Evolutionary conservation across 2,329 filamentous ascomycete genomes (phyloP).

Genomic region (Aaosphaeria arxii): DNA sequence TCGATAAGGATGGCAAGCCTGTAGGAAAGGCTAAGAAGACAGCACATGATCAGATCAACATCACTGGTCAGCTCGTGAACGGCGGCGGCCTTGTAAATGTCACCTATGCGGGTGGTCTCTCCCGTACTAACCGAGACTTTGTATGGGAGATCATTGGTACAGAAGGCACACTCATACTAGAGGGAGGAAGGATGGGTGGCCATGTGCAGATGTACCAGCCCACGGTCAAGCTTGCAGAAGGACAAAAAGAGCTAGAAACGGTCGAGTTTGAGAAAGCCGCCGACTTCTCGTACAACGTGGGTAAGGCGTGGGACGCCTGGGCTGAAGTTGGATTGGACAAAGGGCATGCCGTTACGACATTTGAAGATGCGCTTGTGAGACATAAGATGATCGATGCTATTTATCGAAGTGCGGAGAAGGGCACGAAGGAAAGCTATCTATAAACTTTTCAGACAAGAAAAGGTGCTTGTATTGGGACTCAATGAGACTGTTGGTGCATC

Average conservation of each 20-base stretch:
- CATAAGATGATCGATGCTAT: constrained; percentile 38
- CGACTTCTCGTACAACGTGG: constrained; percentile 52
- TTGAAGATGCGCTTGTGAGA: constrained; percentile 32
- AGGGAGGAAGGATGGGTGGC: constrained; percentile 16
- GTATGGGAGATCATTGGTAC: constrained; percentile 39
- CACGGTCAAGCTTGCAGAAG: constrained; percentile 18
- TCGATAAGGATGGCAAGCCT: constrained; percentile 14
- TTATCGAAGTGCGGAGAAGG: constrained; percentile 28
- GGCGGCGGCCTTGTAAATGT: constrained; percentile 23
- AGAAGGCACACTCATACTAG: constrained; percentile 30
- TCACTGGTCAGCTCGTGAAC: constrained; percentile 16
- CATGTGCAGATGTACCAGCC: constrained; percentile 45
- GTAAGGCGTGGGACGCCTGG: constrained; percentile 56
- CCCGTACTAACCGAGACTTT: constrained; percentile 23
- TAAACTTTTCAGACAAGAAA: not conserved
- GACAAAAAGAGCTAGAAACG: constrained; percentile 32
- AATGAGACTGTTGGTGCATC: too few relatives aligned
- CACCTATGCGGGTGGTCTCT: constrained; percentile 16
- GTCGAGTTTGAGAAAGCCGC: constrained; percentile 52
- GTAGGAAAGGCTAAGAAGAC: constrained; percentile 19
- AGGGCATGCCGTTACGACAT: constrained; percentile 24
- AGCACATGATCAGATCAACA: constrained; percentile 24
- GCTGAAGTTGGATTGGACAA: constrained; percentile 33
- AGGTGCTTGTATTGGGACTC: too few relatives aligned
- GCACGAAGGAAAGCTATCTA: constrained; percentile 26